Conservation (phyloP, 2,329 filamentous ascomycete genomes). For the Pseudogymnoascus sp. region DNA sequence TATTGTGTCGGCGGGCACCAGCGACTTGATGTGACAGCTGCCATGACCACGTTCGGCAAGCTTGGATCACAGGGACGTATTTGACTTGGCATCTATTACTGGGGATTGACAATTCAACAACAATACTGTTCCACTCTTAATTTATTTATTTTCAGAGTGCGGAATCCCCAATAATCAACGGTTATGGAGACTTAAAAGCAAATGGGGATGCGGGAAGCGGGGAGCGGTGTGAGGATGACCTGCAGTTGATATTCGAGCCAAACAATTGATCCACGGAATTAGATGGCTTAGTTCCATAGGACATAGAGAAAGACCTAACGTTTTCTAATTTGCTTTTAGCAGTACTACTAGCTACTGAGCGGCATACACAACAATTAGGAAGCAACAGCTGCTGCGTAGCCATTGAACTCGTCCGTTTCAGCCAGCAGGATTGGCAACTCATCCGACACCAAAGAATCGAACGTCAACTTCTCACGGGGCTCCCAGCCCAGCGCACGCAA, state of each 20-base stretch:
- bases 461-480: conserved; percentile 35
- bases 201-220: neutral
- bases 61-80: neutral
- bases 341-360: neutral
- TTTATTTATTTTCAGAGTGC: neutral
- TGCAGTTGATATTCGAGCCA: neutral
- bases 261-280: neutral
- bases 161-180: neutral
- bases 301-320: neutral
- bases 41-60: neutral
- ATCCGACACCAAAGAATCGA: conserved; percentile 32
- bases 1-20: neutral
- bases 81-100: neutral
- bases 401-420: conserved; percentile 18
- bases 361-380: conserved; percentile 9
- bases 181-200: neutral
- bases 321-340: neutral
- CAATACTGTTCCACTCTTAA: neutral
- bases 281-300: neutral
- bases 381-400: conserved; percentile 12
- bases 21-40: neutral
- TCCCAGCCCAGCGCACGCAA: conserved; percentile 38
- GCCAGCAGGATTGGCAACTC: conserved; percentile 33
- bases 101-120: neutral
- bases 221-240: neutral